phyloP scores from a whole-genome alignment of 805 yeast genomes.

The Saccharomycopsis sp. region DNA sequence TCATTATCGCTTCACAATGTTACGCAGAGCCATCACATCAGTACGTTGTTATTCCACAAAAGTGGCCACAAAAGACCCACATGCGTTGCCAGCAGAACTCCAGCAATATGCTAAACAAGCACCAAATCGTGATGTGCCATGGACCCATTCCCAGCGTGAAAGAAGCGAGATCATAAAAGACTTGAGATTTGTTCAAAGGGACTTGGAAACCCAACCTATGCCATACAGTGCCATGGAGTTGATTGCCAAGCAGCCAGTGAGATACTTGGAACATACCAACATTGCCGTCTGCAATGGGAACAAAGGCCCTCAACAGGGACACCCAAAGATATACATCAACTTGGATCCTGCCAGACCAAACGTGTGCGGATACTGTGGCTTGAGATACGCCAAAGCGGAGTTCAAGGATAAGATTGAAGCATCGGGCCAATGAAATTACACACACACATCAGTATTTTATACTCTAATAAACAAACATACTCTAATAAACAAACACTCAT shows the following conservation, averaged over 20 bases:
- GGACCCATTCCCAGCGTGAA: constrained; percentile 64
- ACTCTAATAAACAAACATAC: background rate
- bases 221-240: constrained; percentile 81
- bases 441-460: too few relatives aligned
- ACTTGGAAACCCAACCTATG: constrained; percentile 59
- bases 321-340: constrained; percentile 75
- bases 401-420: constrained; percentile 16
- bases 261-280: constrained; percentile 45
- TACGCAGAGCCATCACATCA: background rate
- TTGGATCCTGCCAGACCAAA: constrained; percentile 66
- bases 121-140: constrained; percentile 60
- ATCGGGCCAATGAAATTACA: too few relatives aligned
- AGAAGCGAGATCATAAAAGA: constrained; percentile 48
- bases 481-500: background rate
- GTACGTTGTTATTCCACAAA: background rate
- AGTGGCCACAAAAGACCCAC: background rate
- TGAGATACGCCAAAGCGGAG: constrained; percentile 34
- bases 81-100: background rate
- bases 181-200: constrained; percentile 65
- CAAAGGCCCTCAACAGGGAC: constrained; percentile 65
- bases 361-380: constrained; percentile 77
- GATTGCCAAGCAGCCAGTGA: constrained; percentile 64
- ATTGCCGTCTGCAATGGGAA: constrained; percentile 82
- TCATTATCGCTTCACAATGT: too few relatives aligned
- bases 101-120: constrained; percentile 41